Evolutionary conservation across 2,329 filamentous ascomycete species (phyloP), one percentile per base, ranked within the genome.

Genomic region (Fonsecaea multimorphosa): DNA sequence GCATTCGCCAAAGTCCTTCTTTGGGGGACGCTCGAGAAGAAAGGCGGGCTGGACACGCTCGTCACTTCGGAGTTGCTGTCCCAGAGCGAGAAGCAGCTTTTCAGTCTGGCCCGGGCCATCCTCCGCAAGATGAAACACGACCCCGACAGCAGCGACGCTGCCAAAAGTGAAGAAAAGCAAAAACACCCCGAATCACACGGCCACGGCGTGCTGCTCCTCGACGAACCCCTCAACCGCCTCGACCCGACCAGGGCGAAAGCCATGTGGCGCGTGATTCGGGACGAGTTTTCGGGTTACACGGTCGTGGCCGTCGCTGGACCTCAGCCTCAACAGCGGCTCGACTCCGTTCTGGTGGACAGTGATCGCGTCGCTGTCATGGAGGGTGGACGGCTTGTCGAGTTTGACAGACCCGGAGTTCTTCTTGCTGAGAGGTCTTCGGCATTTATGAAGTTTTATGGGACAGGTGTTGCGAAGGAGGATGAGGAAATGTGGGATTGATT

Each of bases 81-180:
- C 2, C 82, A 84, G 31, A 88, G 88, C 0, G 87, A 90, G 73
- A 83, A 82, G 55, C 88, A 90, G 71, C 79, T 91, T 0, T 87
- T 90, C 69, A 86, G 83, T 67, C 80, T 90, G 1, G 87, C 85
- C 0, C 76, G 87, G 0, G 87, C 86, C 0, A 79, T 89, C 16
- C 74, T 89, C 74, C 6, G 77, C 78, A 55, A 78, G 75, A n/a
- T 1, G 14, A n/a, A 11, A 16, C 16, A n/a, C 36, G 36, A 40
- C 36, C 2, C 1, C 16, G 14, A 2, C 36, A n/a, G 36, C 16
- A 40, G n/a, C 36, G 16, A n/a, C 3, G n/a, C n/a, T n/a, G n/a
- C 2, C 14, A 31, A 77, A 81, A 62, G 72, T 81, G 11, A 3
- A 52, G 49, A 31, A 29, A 31, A 52, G 11, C 8, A 12, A 2